Evolutionary conservation across 192 early-diverging fungal species (phyloP).

Genomic region (Geosiphon pyriformis): DNA sequence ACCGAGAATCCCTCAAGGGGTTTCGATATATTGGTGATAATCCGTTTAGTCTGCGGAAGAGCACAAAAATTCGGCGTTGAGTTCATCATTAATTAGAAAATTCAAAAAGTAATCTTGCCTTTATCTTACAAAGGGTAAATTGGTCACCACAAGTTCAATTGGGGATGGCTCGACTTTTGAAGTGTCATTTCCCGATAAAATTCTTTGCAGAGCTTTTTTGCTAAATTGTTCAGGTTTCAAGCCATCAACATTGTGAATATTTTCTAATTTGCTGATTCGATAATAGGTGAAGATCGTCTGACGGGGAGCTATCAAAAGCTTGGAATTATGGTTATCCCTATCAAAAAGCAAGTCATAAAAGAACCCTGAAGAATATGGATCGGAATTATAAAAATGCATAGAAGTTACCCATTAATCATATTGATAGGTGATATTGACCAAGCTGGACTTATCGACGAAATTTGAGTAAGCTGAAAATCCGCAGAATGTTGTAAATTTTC

Average conservation of each 20-base stretch:
- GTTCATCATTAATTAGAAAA: neutral
- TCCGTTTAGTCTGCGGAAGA: constrained; percentile 41
- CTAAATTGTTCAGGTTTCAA: constrained; percentile 45
- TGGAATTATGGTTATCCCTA: constrained; percentile 31
- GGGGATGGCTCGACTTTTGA: constrained; percentile 37
- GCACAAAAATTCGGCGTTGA: constrained; percentile 16
- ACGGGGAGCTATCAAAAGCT: constrained; percentile 43
- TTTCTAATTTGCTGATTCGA: constrained; percentile 32
- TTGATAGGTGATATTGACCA: constrained; percentile 63
- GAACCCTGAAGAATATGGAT: no score
- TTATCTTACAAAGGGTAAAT: constrained; percentile 44
- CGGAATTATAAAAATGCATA: no score
- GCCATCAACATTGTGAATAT: neutral
- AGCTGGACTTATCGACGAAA: constrained; percentile 63
- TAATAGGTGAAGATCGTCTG: constrained; percentile 56
- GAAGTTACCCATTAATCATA: constrained; percentile 33
- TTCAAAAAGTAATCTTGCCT: neutral
- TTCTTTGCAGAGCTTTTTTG: constrained; percentile 38
- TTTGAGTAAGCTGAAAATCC: constrained; percentile 60
- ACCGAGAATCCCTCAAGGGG: constrained; percentile 65
- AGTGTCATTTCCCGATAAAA: constrained; percentile 38
- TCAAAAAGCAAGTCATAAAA: constrained; percentile 11
- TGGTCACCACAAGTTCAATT: constrained; percentile 40
- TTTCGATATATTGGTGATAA: constrained; percentile 51
- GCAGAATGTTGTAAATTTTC: constrained; percentile 65